phyloP scores from a whole-genome alignment of 2,329 filamentous ascomycete genomes.

The Dactylellina drechsleri region DNA sequence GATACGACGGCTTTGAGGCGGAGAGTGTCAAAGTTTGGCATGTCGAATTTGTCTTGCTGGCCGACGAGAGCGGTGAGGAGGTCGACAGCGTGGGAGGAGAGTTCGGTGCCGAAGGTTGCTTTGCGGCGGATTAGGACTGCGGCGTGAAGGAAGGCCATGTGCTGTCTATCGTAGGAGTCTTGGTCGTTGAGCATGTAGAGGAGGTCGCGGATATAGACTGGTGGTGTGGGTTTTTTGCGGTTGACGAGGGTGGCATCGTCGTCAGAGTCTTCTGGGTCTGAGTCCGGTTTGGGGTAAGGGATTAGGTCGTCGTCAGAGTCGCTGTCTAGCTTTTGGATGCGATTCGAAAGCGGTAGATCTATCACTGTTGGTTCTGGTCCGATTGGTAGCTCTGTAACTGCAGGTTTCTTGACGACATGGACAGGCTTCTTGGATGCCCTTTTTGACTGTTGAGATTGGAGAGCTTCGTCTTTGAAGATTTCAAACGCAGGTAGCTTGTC shows the following conservation, averaged over 20 bases:
- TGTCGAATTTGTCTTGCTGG: constrained; percentile 84
- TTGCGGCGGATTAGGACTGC: constrained; percentile 86
- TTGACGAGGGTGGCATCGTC: constrained; percentile 89
- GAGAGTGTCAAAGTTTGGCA: constrained; percentile 79
- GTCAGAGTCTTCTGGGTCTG: constrained; percentile 89
- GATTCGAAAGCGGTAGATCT: constrained; percentile 64
- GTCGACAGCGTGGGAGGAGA: constrained; percentile 83
- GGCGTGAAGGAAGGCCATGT: constrained; percentile 79
- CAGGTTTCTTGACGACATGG: constrained; percentile 57
- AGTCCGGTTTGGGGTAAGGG: constrained; percentile 85
- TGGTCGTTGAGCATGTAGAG: constrained; percentile 80
- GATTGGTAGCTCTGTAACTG: constrained; percentile 61
- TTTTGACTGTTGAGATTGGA: constrained; percentile 8
- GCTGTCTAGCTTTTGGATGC: constrained; percentile 73
- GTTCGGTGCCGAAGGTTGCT: constrained; percentile 85
- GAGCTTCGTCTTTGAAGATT: constrained; percentile 28
- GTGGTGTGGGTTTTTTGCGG: constrained; percentile 81
- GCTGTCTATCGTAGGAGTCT: constrained; percentile 85
- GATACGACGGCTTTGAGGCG: constrained; percentile 84
- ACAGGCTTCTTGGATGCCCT: constrained; percentile 56
- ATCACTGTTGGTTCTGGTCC: background rate
- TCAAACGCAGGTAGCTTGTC: constrained; percentile 66
- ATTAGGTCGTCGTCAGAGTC: constrained; percentile 74
- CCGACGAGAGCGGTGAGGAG: constrained; percentile 80
- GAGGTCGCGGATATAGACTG: constrained; percentile 90